phyloP scores from a whole-genome alignment of 768 basidiomycete genomes.

The Leccinum ochraceum region DNA sequence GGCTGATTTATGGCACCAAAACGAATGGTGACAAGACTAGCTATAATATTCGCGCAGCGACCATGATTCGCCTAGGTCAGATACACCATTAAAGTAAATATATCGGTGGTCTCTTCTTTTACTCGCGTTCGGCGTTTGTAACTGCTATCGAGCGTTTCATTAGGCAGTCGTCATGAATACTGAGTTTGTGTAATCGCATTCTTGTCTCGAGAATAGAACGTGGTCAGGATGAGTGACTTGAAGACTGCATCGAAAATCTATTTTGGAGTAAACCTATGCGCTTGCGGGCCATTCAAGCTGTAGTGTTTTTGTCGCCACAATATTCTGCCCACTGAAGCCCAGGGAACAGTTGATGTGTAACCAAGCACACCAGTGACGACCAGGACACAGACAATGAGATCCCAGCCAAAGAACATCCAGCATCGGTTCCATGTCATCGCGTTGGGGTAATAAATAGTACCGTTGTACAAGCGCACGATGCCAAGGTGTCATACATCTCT shows the following conservation, averaged over 20 bases:
- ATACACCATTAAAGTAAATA: neutral
- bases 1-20: too few species aligned
- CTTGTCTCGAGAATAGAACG: neutral
- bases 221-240: neutral
- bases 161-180: neutral
- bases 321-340: neutral
- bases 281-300: neutral
- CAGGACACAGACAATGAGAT: neutral
- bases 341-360: neutral
- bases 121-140: neutral
- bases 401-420: neutral
- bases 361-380: neutral
- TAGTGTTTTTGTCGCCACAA: neutral
- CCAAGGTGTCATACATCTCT: conserved; percentile 45
- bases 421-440: neutral
- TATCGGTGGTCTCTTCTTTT: neutral
- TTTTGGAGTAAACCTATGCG: neutral
- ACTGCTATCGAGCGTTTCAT: neutral
- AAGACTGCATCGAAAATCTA: neutral
- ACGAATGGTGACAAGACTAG: too few species aligned
- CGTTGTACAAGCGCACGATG: conserved; percentile 12
- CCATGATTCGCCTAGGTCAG: too few species aligned
- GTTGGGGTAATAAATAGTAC: neutral
- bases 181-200: neutral
- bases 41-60: neutral